phyloP scores from a whole-genome alignment of 345 rosid species.

The Populus ilicifolia region DNA sequence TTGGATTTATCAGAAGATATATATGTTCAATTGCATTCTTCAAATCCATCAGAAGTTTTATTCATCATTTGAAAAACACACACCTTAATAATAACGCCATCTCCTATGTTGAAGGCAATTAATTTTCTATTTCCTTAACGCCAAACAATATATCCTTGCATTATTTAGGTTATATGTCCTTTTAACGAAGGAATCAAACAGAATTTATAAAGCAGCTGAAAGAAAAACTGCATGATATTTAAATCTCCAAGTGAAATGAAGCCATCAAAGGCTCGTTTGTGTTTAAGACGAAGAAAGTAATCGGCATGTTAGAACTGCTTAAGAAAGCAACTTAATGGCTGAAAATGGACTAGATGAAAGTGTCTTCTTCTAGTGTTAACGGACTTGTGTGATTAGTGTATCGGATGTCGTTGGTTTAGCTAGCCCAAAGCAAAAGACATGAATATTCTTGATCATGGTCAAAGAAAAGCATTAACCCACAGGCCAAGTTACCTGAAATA shows the following conservation, averaged over 20 bases:
- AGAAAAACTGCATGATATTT: neutral
- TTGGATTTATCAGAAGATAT: too few species aligned
- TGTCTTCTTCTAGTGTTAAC: neutral
- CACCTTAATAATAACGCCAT: neutral
- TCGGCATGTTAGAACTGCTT: neutral
- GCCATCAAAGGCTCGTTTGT: neutral
- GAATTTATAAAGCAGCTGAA: neutral
- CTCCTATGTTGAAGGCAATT: neutral
- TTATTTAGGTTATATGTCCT: neutral
- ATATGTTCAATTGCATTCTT: too few species aligned
- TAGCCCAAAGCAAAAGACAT: conserved; percentile 28
- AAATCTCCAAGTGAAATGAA: neutral
- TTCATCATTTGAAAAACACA: neutral
- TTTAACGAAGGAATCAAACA: too few species aligned
- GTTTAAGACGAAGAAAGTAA: neutral
- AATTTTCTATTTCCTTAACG: too few species aligned
- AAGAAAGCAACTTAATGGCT: neutral
- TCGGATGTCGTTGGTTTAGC: neutral
- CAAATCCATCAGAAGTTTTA: neutral
- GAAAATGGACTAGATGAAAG: neutral
- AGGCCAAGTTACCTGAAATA: conserved; percentile 14
- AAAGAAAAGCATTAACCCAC: conserved; percentile 41
- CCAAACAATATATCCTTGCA: neutral
- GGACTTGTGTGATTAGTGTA: neutral
- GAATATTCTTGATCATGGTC: conserved; percentile 32